Percentiles rank a stretch among this genome's conserved stretches.
phyloP scores from a whole-genome alignment of 768 basidiomycete genomes.

The Mycena leptocephala region DNA sequence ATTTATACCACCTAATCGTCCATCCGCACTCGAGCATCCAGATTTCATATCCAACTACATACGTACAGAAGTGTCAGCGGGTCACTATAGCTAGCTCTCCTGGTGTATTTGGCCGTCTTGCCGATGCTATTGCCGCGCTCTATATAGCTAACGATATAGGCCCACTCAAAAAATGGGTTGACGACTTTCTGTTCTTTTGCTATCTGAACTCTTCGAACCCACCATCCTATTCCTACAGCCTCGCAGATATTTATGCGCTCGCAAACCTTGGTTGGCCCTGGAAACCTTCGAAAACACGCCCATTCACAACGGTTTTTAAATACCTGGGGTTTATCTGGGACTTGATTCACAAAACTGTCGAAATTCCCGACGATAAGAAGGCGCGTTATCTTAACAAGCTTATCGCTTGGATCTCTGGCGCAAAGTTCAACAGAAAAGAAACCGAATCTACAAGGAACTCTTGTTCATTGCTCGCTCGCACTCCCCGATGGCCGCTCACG shows the following conservation, averaged over 20 bases:
- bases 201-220: neutral
- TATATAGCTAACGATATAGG: too few relatives aligned
- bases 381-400: neutral
- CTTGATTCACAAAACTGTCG: conserved; percentile 43
- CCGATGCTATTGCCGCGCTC: too few relatives aligned
- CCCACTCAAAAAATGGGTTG: too few relatives aligned
- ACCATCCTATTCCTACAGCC: neutral
- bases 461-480: conserved; percentile 59
- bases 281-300: conserved; percentile 47
- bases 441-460: conserved; percentile 48
- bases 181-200: too few relatives aligned
- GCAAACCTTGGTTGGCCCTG: conserved; percentile 53
- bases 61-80: too few relatives aligned
- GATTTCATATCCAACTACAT: conserved; percentile 9
- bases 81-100: too few relatives aligned
- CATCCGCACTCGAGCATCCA: conserved; percentile 31
- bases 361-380: conserved; percentile 40
- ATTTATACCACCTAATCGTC: conserved; percentile 42
- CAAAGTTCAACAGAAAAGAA: conserved; percentile 34
- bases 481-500: too few relatives aligned
- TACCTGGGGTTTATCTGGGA: conserved; percentile 60
- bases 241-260: conserved; percentile 37
- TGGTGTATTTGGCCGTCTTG: too few relatives aligned
- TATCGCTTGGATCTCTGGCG: neutral
- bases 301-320: conserved; percentile 44